Conservation (phyloP, 225 moss, liverwort and hornwort species). For the Pseudisothecium myosuroides region DNA sequence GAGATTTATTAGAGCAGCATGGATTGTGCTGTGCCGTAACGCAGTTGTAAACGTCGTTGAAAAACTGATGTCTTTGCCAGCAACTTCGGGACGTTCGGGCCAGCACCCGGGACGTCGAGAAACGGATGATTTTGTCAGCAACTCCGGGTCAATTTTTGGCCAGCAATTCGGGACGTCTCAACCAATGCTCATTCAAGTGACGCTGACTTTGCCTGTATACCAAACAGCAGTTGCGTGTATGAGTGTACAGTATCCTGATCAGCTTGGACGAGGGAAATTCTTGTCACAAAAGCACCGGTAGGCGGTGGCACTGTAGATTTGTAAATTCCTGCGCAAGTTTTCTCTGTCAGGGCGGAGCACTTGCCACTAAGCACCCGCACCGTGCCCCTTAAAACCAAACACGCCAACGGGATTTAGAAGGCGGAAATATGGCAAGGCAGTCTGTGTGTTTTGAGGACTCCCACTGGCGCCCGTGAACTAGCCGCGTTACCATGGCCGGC, state of each 20-base stretch:
- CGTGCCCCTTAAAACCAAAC: neutral
- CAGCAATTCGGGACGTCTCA: neutral
- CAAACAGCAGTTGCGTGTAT: neutral
- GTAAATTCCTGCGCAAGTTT: neutral
- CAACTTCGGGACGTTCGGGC: neutral
- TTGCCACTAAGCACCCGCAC: neutral
- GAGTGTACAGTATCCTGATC: neutral
- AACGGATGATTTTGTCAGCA: neutral
- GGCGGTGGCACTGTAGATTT: too few species aligned
- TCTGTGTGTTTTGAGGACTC: too few species aligned
- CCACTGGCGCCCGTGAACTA: neutral
- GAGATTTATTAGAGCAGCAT: neutral
- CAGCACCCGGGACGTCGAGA: neutral
- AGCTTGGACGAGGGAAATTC: too few species aligned
- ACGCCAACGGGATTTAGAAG: neutral
- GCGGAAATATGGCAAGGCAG: neutral
- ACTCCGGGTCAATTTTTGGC: neutral
- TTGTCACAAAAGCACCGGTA: neutral
- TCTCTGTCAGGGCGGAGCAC: neutral
- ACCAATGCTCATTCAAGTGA: neutral
- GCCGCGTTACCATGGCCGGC: neutral
- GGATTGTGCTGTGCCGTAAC: neutral
- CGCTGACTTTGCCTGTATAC: neutral
- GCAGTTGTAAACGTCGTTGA: neutral
- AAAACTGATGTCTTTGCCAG: neutral